Base-by-base conservation (phyloP, 805 yeast species). In the Starmerella tilneyi region DNA sequence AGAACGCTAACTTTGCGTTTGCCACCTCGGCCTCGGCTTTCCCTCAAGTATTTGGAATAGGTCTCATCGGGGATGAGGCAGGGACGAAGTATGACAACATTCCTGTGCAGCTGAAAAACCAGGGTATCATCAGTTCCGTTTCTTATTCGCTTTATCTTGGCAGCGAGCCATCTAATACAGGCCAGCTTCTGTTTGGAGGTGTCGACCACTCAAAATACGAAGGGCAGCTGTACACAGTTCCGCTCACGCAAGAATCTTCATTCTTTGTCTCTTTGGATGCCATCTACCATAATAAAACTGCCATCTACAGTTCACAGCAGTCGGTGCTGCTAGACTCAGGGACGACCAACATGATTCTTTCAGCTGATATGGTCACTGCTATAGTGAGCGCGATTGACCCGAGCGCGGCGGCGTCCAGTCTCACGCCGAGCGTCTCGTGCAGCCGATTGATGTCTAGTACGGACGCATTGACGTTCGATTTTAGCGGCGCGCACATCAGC, bases 1-100 rank as follows among this genome's bases (percentile, higher is more conserved):
- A 33, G 8, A 55, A 82, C 44, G 75, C 76, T 39, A 75, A 84
- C 6, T 73, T 86, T 62, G 96, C 92, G 1, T 76, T 84, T 19
- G 89, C 82, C 5, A 75, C 77, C 56, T 59, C 62, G 26, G 71
- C 88, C 2, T 74, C 76, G 49, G 76, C 88, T 4, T 61, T 75
- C 8, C 63, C 69, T 49, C 89, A 92, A 43, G 63, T 64, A 17
- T 49, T 62, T 43, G 68, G 68, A 5, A 56, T 64, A 26, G 67
- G 67, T 13, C 53, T 59, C 28, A 43, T 49, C 8, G 46, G 51
- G 17, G 57, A 57, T 40, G 68, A 64, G 51, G 40, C 42, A 11
- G 45, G 56, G 7, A 16, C 33, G 8, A 72, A 53, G 68, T 76
- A 3, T 69, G 24, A 4, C 20, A 63, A 63, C 41, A 33, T 63